Evolutionary conservation across 805 yeast genomes (phyloP).

Genomic region (Kodamaea kakaduensis): DNA sequence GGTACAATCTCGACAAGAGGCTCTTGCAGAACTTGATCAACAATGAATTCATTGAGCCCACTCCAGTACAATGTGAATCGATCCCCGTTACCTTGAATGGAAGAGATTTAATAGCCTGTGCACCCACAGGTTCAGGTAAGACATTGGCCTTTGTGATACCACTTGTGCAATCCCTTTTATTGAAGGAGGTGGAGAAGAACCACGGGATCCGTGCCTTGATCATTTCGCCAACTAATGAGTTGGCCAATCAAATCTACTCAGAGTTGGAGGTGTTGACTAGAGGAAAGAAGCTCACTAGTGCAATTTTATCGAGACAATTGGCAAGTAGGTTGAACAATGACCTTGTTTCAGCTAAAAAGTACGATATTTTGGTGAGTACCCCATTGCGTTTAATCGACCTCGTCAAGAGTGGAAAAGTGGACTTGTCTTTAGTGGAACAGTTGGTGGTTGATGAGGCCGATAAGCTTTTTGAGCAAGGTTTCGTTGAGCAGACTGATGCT

Average conservation of each 20-base stretch:
- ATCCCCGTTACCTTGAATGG: conserved; percentile 68
- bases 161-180: conserved; percentile 50
- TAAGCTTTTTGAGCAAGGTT: conserved; percentile 80
- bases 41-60: conserved; percentile 77
- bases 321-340: conserved; percentile 65
- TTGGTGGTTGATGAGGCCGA: conserved; percentile 95
- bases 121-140: conserved; percentile 98
- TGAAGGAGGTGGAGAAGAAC: conserved; percentile 25
- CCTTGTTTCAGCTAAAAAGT: conserved; percentile 55
- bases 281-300: conserved; percentile 56
- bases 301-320: conserved; percentile 65
- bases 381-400: conserved; percentile 86
- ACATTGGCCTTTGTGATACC: conserved; percentile 90
- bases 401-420: conserved; percentile 56
- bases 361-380: conserved; percentile 79
- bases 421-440: conserved; percentile 63
- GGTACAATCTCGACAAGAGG: conserved; percentile 61
- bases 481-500: conserved; percentile 86
- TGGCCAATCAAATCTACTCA: conserved; percentile 78
- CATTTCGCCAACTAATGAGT: conserved; percentile 91
- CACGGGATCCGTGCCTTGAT: conserved; percentile 70
- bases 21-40: conserved; percentile 61
- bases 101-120: conserved; percentile 86
- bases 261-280: conserved; percentile 58
- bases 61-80: conserved; percentile 89